Evolutionary conservation across 2,329 filamentous ascomycete genomes (phyloP), one percentile per base, ranked within the genome.

Genomic region (Exophiala calicioides): DNA sequence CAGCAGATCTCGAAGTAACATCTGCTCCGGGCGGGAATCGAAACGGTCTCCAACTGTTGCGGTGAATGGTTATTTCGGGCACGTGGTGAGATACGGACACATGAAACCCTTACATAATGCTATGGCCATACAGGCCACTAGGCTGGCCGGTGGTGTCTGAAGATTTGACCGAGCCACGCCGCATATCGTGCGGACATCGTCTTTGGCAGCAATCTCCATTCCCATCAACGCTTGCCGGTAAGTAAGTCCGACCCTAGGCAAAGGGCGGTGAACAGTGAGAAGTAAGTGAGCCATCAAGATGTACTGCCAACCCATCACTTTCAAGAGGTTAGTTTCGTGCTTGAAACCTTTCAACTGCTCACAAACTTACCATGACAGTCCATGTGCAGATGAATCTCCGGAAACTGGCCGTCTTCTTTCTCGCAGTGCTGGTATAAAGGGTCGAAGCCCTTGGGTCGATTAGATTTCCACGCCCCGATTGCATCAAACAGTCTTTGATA

Each of bases 271-370:
- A n/a, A 26, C 42, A 18, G n/a, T 33, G 18, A 45, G 34, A 10
- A 45, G 27, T 19, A 45, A 21, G 24, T 45, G 34, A 6, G 42
- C 33, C 42, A 45, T 38, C 9, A 19, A 30, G 9, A 45, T 45
- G 42, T 45, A 45, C 29, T 45, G 42, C 42, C 42, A 45, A 15
- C 42, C 42, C 42, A 45, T 45, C 16, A 45, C 42, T 45, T 24
- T n/a, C 31, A 13, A 26, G 19, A 13, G 9, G 5, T 31, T 13
- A 15, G 5, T 7, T 19, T 12, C 27, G 18, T 8, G 16, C 10
- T n/a, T 15, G 16, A 19, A 13, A 3, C 20, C 37, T 15, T n/a
- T n/a, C n/a, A n/a, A n/a, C n/a, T n/a, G 26, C 9, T 9, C 3
- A 20, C 10, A 12, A 9, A 43, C 40, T 43, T 27, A 43, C 40